Evolutionary conservation across 2,329 filamentous ascomycete genomes (phyloP).

Genomic region (Scorias spongiosa): DNA sequence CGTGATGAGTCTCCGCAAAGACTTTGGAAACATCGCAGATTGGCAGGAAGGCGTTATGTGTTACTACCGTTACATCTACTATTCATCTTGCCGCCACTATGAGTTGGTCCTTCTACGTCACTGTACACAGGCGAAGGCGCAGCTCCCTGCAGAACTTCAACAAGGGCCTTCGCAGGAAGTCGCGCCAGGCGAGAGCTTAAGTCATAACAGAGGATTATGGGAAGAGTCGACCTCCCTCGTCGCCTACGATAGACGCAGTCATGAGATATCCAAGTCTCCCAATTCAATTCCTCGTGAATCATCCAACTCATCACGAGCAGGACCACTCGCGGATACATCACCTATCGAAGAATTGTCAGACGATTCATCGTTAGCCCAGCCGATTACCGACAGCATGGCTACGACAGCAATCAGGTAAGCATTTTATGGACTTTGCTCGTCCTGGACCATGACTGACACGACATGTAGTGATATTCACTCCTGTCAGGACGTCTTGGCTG

Average conservation of each 20-base stretch:
- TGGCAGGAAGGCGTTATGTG: slow-evolving; percentile 12
- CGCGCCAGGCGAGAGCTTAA: no score
- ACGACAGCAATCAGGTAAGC: neutral
- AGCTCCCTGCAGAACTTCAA: no score
- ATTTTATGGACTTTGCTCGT: no score
- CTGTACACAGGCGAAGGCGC: slow-evolving; percentile 6
- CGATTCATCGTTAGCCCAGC: neutral
- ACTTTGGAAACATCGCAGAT: no score
- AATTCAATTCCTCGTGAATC: neutral
- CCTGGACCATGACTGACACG: no score
- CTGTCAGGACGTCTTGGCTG: neutral
- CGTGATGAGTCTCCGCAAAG: no score
- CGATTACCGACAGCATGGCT: neutral
- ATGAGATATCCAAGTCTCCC: no score
- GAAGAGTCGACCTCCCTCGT: no score
- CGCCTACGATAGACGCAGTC: no score
- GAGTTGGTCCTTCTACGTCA: slow-evolving; percentile 12
- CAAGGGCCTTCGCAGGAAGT: no score
- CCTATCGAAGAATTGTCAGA: neutral
- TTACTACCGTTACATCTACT: slow-evolving; percentile 18
- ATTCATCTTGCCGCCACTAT: slow-evolving; percentile 15
- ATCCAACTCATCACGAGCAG: neutral
- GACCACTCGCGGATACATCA: neutral
- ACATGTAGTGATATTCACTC: no score
- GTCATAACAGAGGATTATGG: no score